Percentiles rank a stretch among this genome's conserved stretches.
Conservation (phyloP, 2,329 filamentous ascomycete genomes). For the Xylariaceae sp. region DNA sequence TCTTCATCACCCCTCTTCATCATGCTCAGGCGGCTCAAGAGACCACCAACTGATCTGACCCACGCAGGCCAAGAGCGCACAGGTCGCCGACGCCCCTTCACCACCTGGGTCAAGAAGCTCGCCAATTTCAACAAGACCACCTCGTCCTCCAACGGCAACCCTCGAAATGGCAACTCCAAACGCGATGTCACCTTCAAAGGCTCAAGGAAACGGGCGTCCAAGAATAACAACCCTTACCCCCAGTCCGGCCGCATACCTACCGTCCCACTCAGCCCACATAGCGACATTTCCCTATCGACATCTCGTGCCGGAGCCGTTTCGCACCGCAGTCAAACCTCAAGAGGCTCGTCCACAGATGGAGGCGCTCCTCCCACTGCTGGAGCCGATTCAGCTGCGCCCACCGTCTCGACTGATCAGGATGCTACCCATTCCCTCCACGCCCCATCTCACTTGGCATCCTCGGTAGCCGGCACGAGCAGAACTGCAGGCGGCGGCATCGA, state of each 20-base stretch:
- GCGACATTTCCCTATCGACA: conserved; percentile 53
- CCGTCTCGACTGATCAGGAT: conserved; percentile 79
- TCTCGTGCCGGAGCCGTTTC: conserved; percentile 46
- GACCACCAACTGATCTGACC: conserved; percentile 26
- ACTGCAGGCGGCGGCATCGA: conserved; percentile 65
- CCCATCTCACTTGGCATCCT: conserved; percentile 66
- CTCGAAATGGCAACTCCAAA: conserved; percentile 38
- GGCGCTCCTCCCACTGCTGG: conserved; percentile 56
- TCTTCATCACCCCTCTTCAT: neutral
- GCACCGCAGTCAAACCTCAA: conserved; percentile 57
- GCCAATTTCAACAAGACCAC: conserved; percentile 72
- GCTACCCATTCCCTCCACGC: conserved; percentile 69
- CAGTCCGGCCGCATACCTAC: conserved; percentile 62
- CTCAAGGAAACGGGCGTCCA: conserved; percentile 56
- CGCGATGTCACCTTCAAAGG: conserved; percentile 36
- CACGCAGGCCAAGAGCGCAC: conserved; percentile 60
- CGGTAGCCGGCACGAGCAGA: conserved; percentile 67
- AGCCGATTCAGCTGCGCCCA: conserved; percentile 71
- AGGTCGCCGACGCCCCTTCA: conserved; percentile 78
- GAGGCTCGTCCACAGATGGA: conserved; percentile 58
- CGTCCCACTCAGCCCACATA: conserved; percentile 36
- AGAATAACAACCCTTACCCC: conserved; percentile 89
- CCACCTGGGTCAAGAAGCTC: conserved; percentile 91
- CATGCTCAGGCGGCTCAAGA: conserved; percentile 1
- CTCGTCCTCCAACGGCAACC: conserved; percentile 54